These are phyloP conservation scores for Halteria grandinella DNA, from an alignment of 73 alveolate species.

Conservation along the genomic window DNA sequence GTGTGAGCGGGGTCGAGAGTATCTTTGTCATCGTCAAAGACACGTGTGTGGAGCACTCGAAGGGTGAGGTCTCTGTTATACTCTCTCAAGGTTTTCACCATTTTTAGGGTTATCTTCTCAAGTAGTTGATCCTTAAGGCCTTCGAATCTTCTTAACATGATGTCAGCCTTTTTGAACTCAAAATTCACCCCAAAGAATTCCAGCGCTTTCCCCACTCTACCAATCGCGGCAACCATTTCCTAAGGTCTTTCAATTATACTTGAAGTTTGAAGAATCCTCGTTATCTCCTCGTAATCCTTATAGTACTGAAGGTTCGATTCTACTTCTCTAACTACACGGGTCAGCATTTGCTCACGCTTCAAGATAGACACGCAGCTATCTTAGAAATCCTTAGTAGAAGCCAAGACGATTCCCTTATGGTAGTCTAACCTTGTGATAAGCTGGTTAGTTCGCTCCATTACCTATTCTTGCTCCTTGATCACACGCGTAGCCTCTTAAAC, in stretches of 20 bases:
- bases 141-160: constrained; percentile 24
- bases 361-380: constrained; percentile 25
- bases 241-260: constrained; percentile 21
- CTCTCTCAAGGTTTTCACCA: constrained; percentile 32
- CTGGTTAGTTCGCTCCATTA: too few relatives aligned
- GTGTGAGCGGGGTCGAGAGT: too few relatives aligned
- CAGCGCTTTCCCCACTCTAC: constrained; percentile 7
- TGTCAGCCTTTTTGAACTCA: constrained; percentile 31
- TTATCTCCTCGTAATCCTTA: constrained; percentile 46
- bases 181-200: constrained; percentile 12
- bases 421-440: neutral
- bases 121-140: neutral
- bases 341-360: constrained; percentile 45
- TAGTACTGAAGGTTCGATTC: constrained; percentile 21
- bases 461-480: too few relatives aligned
- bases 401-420: constrained; percentile 35
- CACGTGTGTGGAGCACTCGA: neutral
- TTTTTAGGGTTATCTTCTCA: constrained; percentile 21
- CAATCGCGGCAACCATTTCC: neutral
- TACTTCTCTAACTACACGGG: constrained; percentile 42
- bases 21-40: constrained; percentile 5
- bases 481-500: too few relatives aligned
- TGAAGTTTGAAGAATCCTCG: constrained; percentile 5
- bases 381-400: constrained; percentile 37
- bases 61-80: constrained; percentile 29